Base-by-base conservation (phyloP, 805 yeast genomes). In the Metschnikowia cerradonensis region DNA sequence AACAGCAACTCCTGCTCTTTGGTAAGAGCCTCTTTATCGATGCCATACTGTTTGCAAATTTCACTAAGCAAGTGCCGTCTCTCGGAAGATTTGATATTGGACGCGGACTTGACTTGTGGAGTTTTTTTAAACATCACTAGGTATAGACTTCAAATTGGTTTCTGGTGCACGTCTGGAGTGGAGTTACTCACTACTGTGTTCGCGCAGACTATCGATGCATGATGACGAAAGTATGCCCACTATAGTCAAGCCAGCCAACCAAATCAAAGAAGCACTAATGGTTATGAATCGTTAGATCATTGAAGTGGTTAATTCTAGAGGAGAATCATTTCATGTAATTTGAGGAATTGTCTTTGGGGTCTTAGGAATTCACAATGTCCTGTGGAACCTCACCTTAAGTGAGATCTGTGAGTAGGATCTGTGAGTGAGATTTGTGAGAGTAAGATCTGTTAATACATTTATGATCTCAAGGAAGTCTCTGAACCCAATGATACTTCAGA, bases 1-100 rank as follows among this genome's bases (percentile, higher is more conserved):
- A 80, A 60, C 17, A 62, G 66, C 13, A 62, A 57, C 49, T 75
- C 74, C 4, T 71, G 65, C 31, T 75, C 78, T 41, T 76, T 70
- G 15, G 77, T 58, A 13, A 82, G 61, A 31, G 65, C 57, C 17
- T 64, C 69, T 38, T 67, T 68, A 3, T 75, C 70, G 23, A 81
- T 60, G 8, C 58, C 60, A 57, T 75, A 82, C 30, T 59, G 63
- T 20, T 66, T 58, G 55, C 81, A 71, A 31, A 85, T 72, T 4
- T 63, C 58, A 4, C 64, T 58, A 10, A 82, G 65, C 23, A 84
- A 65, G 54, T 76, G 77, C 55, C 88, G 78, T 38, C 94, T 73
- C 56, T 90, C 97, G 0, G 96, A 86, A 13, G 88, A 80, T 67
- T 90, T 90, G 52, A 94, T 74, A 59, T 89, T 88, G 19, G 96